A percentile compares a stretch with the other conserved stretches of the same genome.
Conservation (phyloP, 768 basidiomycete genomes). For the Erythrobasidium yunnanense region DNA sequence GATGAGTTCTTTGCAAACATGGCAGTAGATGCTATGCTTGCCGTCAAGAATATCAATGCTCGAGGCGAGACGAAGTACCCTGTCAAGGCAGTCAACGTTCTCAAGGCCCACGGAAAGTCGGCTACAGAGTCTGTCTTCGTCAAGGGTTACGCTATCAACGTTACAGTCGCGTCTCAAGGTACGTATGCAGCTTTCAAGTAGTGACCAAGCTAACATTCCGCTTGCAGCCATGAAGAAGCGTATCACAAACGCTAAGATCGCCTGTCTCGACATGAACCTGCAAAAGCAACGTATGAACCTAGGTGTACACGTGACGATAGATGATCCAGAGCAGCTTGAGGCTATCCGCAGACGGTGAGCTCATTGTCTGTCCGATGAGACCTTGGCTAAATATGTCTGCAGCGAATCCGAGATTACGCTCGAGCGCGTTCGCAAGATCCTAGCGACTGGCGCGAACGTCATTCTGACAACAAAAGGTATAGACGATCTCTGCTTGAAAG, state of each 20-base stretch:
- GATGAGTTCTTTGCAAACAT: constrained; percentile 96
- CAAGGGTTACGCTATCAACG: constrained; percentile 93
- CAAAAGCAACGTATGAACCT: constrained; percentile 95
- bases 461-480: constrained; percentile 96
- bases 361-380: not conserved
- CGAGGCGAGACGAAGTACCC: constrained; percentile 97
- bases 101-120: constrained; percentile 94
- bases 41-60: constrained; percentile 85
- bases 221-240: constrained; percentile 88
- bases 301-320: constrained; percentile 91
- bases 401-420: constrained; percentile 93
- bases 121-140: constrained; percentile 90
- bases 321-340: constrained; percentile 90
- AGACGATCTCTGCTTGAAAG: constrained; percentile 93
- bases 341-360: constrained; percentile 81
- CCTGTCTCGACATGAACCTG: constrained; percentile 94
- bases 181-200: not conserved
- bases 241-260: constrained; percentile 86
- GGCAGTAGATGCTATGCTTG: constrained; percentile 97
- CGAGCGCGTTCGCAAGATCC: constrained; percentile 88
- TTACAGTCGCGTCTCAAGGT: constrained; percentile 98
- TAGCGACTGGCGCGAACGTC: constrained; percentile 91
- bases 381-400: not conserved
- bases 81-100: constrained; percentile 94
- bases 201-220: not conserved